phyloP scores from a whole-genome alignment of 345 rosid species.

The Moricandia moricandioides region DNA sequence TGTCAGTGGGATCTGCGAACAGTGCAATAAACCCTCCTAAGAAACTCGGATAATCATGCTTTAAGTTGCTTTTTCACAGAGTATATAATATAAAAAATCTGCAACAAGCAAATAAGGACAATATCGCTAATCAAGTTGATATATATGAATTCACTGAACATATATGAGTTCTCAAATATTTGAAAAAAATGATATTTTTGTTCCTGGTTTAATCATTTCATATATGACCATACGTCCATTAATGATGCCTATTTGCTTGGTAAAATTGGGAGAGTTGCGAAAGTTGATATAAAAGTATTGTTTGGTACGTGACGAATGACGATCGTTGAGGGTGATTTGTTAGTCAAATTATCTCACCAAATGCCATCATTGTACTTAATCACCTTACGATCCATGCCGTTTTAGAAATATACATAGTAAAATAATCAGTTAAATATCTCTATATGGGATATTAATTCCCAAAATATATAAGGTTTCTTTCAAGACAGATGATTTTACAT shows the following conservation, averaged over 20 bases:
- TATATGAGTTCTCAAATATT: conserved; percentile 7
- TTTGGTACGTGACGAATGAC: conserved; percentile 17
- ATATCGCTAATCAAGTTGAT: conserved; percentile 13
- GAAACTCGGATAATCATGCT: no score
- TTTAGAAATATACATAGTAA: neutral
- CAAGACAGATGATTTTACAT: neutral
- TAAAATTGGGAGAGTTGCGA: conserved; percentile 19
- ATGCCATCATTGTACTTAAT: conserved; percentile 9
- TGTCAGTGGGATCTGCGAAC: no score
- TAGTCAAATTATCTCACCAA: conserved; percentile 14
- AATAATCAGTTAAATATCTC: neutral
- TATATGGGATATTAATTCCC: neutral
- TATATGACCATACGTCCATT: conserved; percentile 11
- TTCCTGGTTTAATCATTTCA: conserved; percentile 9
- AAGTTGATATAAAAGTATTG: conserved; percentile 11
- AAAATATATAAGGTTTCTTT: neutral
- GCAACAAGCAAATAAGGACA: conserved; percentile 18
- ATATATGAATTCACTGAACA: conserved; percentile 27
- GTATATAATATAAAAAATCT: neutral
- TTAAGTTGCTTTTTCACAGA: no score
- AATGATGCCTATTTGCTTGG: neutral
- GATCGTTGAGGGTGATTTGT: conserved; percentile 15
- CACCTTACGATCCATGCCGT: conserved; percentile 2
- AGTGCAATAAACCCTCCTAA: no score
- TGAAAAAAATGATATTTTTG: neutral